Percentiles rank a stretch among this genome's conserved stretches.
Conservation (phyloP, 495 filamentous ascomycete species). For the Cetradonia linearis region DNA sequence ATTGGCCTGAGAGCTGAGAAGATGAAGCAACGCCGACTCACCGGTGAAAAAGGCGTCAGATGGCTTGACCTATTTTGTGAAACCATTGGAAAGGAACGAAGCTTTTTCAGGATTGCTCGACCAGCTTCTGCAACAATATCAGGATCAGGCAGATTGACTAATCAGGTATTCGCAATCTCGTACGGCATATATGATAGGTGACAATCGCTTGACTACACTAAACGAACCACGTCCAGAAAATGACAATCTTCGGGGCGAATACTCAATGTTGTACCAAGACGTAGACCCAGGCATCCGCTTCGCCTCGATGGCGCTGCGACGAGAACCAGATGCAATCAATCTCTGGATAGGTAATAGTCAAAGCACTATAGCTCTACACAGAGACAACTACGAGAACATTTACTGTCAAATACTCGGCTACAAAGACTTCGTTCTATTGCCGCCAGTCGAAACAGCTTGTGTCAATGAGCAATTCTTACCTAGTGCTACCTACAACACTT, state of each 20-base stretch:
- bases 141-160: not conserved
- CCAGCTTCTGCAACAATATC: not conserved
- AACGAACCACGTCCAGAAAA: slow-evolving; percentile 42
- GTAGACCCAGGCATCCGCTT: slow-evolving; percentile 50
- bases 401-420: slow-evolving; percentile 60
- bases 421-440: slow-evolving; percentile 62
- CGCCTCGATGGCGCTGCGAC: slow-evolving; percentile 53
- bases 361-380: slow-evolving; percentile 59
- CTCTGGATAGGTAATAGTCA: slow-evolving; percentile 65
- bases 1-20: not conserved
- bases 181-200: slow-evolving; percentile 17
- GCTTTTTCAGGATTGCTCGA: slow-evolving; percentile 23
- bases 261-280: slow-evolving; percentile 44
- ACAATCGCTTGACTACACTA: not conserved
- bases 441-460: slow-evolving; percentile 51
- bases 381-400: slow-evolving; percentile 73
- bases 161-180: slow-evolving; percentile 43
- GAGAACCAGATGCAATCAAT: slow-evolving; percentile 49
- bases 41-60: slow-evolving; percentile 21
- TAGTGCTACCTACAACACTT: slow-evolving; percentile 40
- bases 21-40: slow-evolving; percentile 31
- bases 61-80: slow-evolving; percentile 30
- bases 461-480: slow-evolving; percentile 48
- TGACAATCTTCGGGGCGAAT: slow-evolving; percentile 65
- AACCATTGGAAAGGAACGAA: slow-evolving; percentile 28